These are phyloP conservation scores for Raphanus raphanistrum DNA, from an alignment of 345 rosid genomes.

Conservation along the genomic window DNA sequence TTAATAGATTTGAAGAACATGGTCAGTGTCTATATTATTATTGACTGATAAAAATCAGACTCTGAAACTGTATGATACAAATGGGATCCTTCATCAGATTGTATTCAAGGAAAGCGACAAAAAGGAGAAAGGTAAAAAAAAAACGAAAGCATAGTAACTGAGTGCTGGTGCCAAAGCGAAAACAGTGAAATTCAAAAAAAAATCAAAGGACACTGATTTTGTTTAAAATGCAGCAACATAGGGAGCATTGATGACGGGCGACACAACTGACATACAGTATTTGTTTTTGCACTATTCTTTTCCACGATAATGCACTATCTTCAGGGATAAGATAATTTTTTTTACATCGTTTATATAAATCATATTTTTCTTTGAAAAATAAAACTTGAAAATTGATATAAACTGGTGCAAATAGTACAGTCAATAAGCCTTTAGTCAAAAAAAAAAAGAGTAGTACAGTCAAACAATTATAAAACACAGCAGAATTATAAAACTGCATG, in stretches of 20 bases:
- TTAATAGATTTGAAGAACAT: background rate
- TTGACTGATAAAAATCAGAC: background rate
- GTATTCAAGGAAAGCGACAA: background rate
- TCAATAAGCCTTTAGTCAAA: too few relatives aligned
- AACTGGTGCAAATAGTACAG: slow-evolving; percentile 25
- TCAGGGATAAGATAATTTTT: background rate
- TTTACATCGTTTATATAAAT: slow-evolving; percentile 18
- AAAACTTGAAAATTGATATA: background rate
- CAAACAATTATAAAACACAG: background rate
- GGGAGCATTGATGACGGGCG: slow-evolving; percentile 33
- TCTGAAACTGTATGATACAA: background rate
- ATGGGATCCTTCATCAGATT: background rate
- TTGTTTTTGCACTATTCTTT: background rate
- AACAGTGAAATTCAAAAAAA: slow-evolving; percentile 2
- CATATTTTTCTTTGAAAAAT: background rate
- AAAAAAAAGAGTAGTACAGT: background rate
- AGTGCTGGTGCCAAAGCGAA: background rate
- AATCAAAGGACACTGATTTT: slow-evolving; percentile 11
- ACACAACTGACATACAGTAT: slow-evolving; percentile 29
- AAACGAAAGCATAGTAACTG: background rate
- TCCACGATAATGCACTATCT: slow-evolving; percentile 34
- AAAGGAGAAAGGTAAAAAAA: background rate
- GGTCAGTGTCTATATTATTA: background rate
- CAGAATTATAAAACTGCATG: background rate
- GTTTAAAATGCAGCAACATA: background rate